Evolutionary conservation across 306 rosid genomes (phyloP), one percentile per base, ranked within the genome.

Genomic region (Albizia julibrissin): DNA sequence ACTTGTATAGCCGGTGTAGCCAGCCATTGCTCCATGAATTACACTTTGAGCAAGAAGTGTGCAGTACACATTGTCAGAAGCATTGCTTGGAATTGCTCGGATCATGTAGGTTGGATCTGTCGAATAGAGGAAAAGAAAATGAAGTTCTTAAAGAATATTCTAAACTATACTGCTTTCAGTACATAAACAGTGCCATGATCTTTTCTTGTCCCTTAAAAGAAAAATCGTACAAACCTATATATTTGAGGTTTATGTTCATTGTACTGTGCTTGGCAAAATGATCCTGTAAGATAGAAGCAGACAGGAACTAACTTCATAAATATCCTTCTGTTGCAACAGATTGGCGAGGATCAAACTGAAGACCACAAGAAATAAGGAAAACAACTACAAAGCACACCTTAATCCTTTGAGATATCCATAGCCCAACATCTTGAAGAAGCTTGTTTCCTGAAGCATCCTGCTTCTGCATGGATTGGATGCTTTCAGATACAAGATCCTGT

Each of bases 1-100:
- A 29, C 88, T 88, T 6, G 97, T 89, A 80, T 84, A 89, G 76
- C 99, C 98, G 10, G 97, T 86, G 64, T 95, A 95, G 67, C 98
- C 99, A 43, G 99, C 98, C 98, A 93, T 93, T 86, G 97, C 99
- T 73, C 98, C 99, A 89, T 95, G 99, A 76, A 92, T 90, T 15
- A 94, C 94, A 87, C 98, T 95, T 85, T 91, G 98, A 86, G 98
- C 98, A 74, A 91, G 97, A 73, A 95, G 93, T 18, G 98, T 95
- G 91, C 94, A 89, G 80, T 93, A 95, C 64, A 95, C 98, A 12
- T 95, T 95, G 86, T 95, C 97, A 1, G 98, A 93, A 70, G 97
- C 98, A 69, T 90, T 95, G 83, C 98, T 90, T n/a, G 98, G 98
- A 78, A 95, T 85, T 22, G 98, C 98, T 85, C 98, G 92, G 84